Percentiles rank a stretch among this genome's conserved stretches.
Evolutionary conservation across 2,329 filamentous ascomycete genomes (phyloP).

Genomic region (Dendrostoma leiphaemia): DNA sequence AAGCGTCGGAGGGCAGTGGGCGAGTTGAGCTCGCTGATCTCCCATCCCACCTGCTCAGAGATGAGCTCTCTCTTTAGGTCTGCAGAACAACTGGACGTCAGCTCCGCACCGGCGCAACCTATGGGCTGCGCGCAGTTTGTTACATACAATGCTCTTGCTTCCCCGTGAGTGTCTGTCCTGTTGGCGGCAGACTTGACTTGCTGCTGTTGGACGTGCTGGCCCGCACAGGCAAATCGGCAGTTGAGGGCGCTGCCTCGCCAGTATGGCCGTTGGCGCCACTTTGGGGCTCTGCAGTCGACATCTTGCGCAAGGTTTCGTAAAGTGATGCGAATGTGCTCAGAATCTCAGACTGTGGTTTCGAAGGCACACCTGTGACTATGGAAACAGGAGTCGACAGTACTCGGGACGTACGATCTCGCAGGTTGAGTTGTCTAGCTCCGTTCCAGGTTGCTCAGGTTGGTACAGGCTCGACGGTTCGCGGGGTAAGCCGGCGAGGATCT

Average conservation of each 20-base stretch:
- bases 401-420: background rate
- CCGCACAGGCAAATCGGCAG: constrained; percentile 23
- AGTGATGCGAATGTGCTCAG: no score
- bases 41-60: constrained; percentile 81
- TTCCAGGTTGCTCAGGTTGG: background rate
- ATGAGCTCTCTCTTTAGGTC: constrained; percentile 96
- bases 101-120: no score
- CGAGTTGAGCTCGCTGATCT: constrained; percentile 90
- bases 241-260: background rate
- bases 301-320: no score
- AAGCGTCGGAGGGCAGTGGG: constrained; percentile 93
- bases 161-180: constrained; percentile 67
- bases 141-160: constrained; percentile 95
- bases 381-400: background rate
- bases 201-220: constrained; percentile 26
- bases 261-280: constrained; percentile 8
- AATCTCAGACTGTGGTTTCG: no score
- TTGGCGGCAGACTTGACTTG: constrained; percentile 31
- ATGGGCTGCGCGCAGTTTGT: background rate
- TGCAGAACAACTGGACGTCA: constrained; percentile 38
- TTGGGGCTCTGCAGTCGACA: constrained; percentile 1
- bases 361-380: no score
- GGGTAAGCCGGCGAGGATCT: background rate
- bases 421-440: background rate
- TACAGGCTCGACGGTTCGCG: background rate